Base-by-base conservation (phyloP, 2,329 filamentous ascomycete genomes). In the Diaporthe humulicola region DNA sequence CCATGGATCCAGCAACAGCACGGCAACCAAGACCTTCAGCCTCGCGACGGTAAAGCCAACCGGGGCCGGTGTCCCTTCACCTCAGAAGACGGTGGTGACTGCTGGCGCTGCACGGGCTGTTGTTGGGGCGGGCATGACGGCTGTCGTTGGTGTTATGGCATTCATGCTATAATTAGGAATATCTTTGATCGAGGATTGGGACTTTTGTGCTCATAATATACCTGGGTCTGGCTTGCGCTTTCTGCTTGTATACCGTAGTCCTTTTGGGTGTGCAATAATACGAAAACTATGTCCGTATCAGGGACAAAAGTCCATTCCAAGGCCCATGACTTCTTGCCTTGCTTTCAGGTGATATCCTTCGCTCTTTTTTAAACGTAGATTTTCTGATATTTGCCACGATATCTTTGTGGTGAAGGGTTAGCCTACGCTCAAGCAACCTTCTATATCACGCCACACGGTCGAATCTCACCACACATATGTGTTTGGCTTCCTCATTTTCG, bases 11-110 rank as follows among this genome's bases (percentile, higher is more conserved):
- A 15, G 56, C 19, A 76, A 74, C 66, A 70, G 48, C 61, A 74
- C 74, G 3, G 38, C 28, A 30, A 74, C 74, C 14, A 71, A 64
- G 30, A 75, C 74, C 10, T 69, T 66, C 50, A 71, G 74, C 30
- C 54, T 76, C n/a, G 40, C 74, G n/a, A 76, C 73, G 30, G 30
- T 73, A 2, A 71, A 48, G 15, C 69, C 74, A 10, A 74, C 74
- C 19, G 64, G 61, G 2, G 28, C 70, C 30, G 57, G 57, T 25
- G 57, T 40, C 22, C 25, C 70, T 33, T 45, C 36, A 22, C 48
- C 73, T 15, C 52, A 61, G 36, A 71, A 28, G 8, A 60, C 72
- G 42, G 52, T 74, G 17, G 74, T 74, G 58, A 76, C 74, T 38
- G 74, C 72, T 30, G 74, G 69, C 10, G 74, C 73, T 28, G 60